These are phyloP conservation scores for Lunasporangiospora selenospora DNA, from an alignment of 192 early-diverging fungal genomes.

Conservation along the genomic window DNA sequence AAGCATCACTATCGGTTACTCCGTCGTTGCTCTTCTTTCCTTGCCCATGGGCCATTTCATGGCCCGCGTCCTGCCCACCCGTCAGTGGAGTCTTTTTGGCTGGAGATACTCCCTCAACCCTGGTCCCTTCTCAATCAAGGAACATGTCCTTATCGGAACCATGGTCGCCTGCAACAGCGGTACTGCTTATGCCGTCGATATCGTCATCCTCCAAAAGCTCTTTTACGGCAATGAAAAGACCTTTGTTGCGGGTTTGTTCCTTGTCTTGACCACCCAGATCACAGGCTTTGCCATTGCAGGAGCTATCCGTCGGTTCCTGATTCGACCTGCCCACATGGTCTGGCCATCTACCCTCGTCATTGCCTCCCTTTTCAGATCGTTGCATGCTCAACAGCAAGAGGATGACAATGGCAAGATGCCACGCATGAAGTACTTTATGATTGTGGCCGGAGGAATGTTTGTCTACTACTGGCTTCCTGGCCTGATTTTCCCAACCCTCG, in stretches of 20 bases:
- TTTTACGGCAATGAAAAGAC: constrained; percentile 58
- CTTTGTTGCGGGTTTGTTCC: constrained; percentile 54
- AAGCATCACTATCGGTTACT: constrained; percentile 38
- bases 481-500: constrained; percentile 53
- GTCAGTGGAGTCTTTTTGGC: constrained; percentile 51
- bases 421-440: constrained; percentile 64
- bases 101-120: constrained; percentile 56
- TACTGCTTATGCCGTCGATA: constrained; percentile 60
- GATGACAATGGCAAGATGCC: constrained; percentile 16
- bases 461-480: constrained; percentile 66
- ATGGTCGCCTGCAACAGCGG: constrained; percentile 54
- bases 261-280: constrained; percentile 61
- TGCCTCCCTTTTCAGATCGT: constrained; percentile 75
- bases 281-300: constrained; percentile 55
- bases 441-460: constrained; percentile 53
- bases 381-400: constrained; percentile 57
- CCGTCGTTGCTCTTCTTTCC: constrained; percentile 56
- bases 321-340: constrained; percentile 82
- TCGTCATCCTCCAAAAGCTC: constrained; percentile 54
- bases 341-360: constrained; percentile 80
- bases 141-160: constrained; percentile 63
- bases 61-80: constrained; percentile 47
- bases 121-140: constrained; percentile 68
- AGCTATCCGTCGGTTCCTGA: constrained; percentile 62
- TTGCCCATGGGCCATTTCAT: constrained; percentile 54